Evolutionary conservation across 305 asterid genomes (phyloP).

Genomic region (Fraxinus sp.): DNA sequence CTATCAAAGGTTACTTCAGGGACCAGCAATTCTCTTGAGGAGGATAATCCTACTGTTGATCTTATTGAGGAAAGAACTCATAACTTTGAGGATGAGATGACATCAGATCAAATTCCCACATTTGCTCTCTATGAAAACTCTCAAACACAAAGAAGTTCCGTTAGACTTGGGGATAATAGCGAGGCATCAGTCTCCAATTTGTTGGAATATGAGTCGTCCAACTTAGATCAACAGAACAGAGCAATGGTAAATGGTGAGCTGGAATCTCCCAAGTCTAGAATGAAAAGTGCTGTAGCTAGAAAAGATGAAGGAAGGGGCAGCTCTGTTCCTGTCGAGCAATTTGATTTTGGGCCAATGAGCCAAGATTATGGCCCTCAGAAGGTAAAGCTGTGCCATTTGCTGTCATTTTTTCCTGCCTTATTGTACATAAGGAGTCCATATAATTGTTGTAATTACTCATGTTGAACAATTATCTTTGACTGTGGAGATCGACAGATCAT

Average conservation of each 20-base stretch:
- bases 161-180: constrained; percentile 38
- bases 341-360: constrained; percentile 54
- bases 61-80: constrained; percentile 45
- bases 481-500: neutral
- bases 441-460: neutral
- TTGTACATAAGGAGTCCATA: neutral
- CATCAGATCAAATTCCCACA: constrained; percentile 73
- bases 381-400: constrained; percentile 42
- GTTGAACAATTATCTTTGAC: neutral
- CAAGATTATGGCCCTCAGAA: constrained; percentile 53
- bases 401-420: constrained; percentile 23
- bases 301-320: constrained; percentile 55
- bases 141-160: constrained; percentile 36
- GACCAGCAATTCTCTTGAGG: constrained; percentile 44
- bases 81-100: constrained; percentile 46
- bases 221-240: constrained; percentile 44
- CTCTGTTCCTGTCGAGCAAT: constrained; percentile 44
- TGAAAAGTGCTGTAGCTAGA: constrained; percentile 37
- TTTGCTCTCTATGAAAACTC: constrained; percentile 65
- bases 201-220: constrained; percentile 36
- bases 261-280: constrained; percentile 51
- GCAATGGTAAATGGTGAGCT: constrained; percentile 49
- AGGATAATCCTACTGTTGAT: constrained; percentile 37
- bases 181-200: constrained; percentile 43
- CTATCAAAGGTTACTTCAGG: constrained; percentile 44